Evolutionary conservation across 164 flowering plant species (phyloP).

Genomic region (Vitis cinerea): DNA sequence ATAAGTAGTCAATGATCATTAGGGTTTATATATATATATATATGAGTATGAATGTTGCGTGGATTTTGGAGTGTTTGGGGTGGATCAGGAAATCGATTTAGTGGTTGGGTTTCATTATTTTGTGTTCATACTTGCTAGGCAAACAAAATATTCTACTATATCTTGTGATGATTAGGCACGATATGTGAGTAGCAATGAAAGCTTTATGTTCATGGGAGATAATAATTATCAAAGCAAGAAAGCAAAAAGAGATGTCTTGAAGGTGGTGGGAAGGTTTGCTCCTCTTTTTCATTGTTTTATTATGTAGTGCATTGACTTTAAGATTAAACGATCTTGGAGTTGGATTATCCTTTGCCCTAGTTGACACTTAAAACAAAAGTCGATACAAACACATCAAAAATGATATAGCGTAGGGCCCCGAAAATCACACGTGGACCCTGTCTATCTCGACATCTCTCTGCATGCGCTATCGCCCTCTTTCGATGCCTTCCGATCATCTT

Average conservation of each 20-base stretch:
- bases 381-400: constrained; percentile 20
- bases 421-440: constrained; percentile 37
- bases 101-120: constrained; percentile 3
- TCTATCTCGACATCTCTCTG: constrained; percentile 21
- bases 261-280: not conserved
- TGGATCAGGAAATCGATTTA: not conserved
- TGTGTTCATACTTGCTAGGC: constrained; percentile 4
- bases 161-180: constrained; percentile 14
- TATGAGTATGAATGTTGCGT: no score
- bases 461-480: constrained; percentile 31
- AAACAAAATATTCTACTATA: not conserved
- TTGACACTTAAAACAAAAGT: constrained; percentile 21
- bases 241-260: constrained; percentile 10
- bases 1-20: no score
- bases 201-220: constrained; percentile 5
- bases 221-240: constrained; percentile 7
- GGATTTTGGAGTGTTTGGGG: no score
- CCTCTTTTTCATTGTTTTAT: no score
- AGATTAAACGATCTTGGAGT: constrained; percentile 2
- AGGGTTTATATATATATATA: no score
- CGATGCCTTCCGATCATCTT: constrained; percentile 36
- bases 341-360: constrained; percentile 15
- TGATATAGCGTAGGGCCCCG: constrained; percentile 25
- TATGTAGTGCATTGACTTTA: constrained; percentile 34
- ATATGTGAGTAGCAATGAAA: not conserved